Evolutionary conservation across 208 protist species (phyloP), one percentile per base, ranked within the genome.

Genomic region (Leptomonas seymouri): DNA sequence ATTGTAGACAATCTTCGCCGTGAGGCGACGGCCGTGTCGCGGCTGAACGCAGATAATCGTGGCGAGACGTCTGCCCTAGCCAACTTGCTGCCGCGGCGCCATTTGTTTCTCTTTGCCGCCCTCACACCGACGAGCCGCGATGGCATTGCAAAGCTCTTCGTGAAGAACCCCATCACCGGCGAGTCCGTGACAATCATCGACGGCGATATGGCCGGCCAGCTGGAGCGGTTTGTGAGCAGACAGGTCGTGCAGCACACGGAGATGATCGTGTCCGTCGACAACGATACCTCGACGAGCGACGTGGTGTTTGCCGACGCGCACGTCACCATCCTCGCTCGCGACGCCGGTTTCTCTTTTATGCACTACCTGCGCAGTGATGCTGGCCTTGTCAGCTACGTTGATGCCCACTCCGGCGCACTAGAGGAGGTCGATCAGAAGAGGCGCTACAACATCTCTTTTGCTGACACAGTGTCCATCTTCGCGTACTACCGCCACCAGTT

Each of bases 151-250:
- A 93, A 92, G 62, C 64, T 96, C 5, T 96, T 94, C 61, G 71
- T 96, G 41, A 94, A 94, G 73, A 96, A 96, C 72, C 84, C 91
- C 25, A 82, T 96, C 68, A 93, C 87, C 25, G 86, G 84, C 18
- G 88, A 96, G 74, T 96, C 89, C 18, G 71, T 87, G 25, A 96
- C 91, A 12, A 84, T 93, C 67, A 80, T 79, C 14, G 65, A 67
- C 21, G 57, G 36, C 44, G 59, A 87, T 30, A 90, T 82, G 68
- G 87, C 70, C 18, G 77, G 41, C 23, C 60, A 67, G 49, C 78
- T 96, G 49, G 80, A 87, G 66, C 49, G 56, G 46, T 96, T 96
- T 67, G 76, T 96, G 14, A 70, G 63, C 27, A 72, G 63, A 11
- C 91, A 96, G 62, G 89, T 96, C 34, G 48, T 46, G 9, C 74